Base-by-base conservation (phyloP, 2,329 filamentous ascomycete genomes). In the Aspergillus ruber region DNA sequence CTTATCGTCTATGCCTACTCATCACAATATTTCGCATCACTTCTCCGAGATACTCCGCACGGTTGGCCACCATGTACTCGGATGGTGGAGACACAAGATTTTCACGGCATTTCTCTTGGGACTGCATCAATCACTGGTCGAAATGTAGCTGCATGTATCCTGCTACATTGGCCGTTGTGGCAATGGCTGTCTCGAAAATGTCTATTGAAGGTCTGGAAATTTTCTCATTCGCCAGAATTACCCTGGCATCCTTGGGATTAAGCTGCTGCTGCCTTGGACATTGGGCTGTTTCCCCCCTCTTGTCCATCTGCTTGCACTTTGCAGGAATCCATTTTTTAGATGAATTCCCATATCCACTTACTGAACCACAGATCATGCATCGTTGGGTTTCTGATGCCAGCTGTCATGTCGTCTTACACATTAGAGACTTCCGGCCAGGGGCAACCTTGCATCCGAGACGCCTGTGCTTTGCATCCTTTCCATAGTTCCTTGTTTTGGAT, bases 21-120 rank as follows among this genome's bases (percentile, higher is more conserved):
- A 54, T 56, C 53, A 60, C 56, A 56, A 53, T 51, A 56, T 10
- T 57, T 59, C 55, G 56, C 56, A 55, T 58, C 50, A 54, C 56
- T 49, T 58, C 56, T 55, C 48, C 54, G 54, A 56, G 56, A 57
- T 56, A 39, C 43, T 57, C 48, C 53, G 60, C 58, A 58, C 60
- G 57, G 61, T 62, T 67, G 64, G 63, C 58, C 61, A 56, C 59
- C 59, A 61, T 56, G 53, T 50, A 48, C 54, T 62, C 50, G 42
- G 47, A 52, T 53, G 53, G 67, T 67, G 65, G 66, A 61, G 63
- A 67, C 58, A 58, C 61, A 55, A 63, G 52, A 61, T 60, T 59
- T 53, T 57, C 57, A 62, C 61, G 53, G 52, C 54, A 57, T 62
- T 53, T 56, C 55, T 55, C 56, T 59, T 59, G 51, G 60, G 57